Conservation (phyloP, 2,329 filamentous ascomycete species). For the Cladophialophora chaetospira region DNA sequence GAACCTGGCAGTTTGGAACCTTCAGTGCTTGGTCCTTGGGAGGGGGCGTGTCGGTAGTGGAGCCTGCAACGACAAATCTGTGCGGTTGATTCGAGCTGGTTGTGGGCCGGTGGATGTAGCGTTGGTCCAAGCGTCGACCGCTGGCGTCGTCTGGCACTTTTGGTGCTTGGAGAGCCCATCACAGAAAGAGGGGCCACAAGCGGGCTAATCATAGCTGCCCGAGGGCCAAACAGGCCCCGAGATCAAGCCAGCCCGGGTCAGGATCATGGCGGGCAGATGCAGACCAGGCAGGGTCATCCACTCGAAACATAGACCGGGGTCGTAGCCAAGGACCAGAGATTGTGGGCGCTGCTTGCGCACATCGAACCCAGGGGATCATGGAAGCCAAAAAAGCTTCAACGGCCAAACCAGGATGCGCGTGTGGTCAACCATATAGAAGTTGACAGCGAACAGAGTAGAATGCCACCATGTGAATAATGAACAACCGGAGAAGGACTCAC, state of each 20-base stretch:
- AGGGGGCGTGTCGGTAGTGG: background rate
- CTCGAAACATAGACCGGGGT: conserved; percentile 21
- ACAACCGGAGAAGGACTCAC: conserved; percentile 21
- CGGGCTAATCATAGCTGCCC: conserved; percentile 15
- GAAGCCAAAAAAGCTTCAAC: conserved; percentile 30
- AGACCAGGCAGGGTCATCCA: conserved; percentile 7
- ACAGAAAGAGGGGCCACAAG: conserved; percentile 14
- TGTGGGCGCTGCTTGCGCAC: conserved; percentile 9
- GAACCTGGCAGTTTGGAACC: conserved; percentile 15
- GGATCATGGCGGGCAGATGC: conserved; percentile 14
- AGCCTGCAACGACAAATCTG: background rate
- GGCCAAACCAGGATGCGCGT: conserved; percentile 18
- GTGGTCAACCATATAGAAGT: background rate
- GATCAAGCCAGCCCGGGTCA: conserved; percentile 15
- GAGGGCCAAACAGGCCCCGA: conserved; percentile 15
- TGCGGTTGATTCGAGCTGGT: conserved; percentile 3
- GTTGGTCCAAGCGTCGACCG: conserved; percentile 8
- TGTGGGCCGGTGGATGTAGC: conserved; percentile 4
- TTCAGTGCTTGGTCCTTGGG: conserved; percentile 8
- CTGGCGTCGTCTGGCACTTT: conserved; percentile 14
- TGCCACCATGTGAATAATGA: too few species aligned
- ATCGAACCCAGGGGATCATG: conserved; percentile 5
- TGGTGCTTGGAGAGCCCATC: conserved; percentile 14
- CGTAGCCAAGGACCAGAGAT: conserved; percentile 10
- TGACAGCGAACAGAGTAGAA: background rate